These are phyloP conservation scores for Phytophthora chlamydospora DNA, from an alignment of 352 stramenopile genomes.

Conservation along the genomic window DNA sequence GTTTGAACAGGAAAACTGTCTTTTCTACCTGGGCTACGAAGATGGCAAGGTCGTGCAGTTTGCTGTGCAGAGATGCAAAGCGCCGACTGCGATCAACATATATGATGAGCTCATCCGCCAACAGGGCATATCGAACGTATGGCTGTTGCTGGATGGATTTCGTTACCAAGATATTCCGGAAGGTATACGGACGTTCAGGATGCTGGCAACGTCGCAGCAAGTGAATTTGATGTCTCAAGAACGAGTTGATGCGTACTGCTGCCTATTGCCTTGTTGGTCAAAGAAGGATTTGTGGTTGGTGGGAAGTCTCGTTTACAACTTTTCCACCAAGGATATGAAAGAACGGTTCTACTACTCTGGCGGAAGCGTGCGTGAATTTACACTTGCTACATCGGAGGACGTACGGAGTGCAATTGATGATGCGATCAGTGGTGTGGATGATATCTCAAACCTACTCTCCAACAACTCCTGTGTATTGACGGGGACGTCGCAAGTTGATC, in stretches of 20 bases:
- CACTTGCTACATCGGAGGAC: not conserved
- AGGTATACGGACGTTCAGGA: conserved; percentile 14
- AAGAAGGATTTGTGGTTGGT: conserved; percentile 11
- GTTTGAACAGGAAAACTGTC: conserved; percentile 6
- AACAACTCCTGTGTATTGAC: conserved; percentile 5
- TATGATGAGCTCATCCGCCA: not conserved
- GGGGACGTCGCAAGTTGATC: conserved; percentile 17
- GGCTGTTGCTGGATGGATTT: conserved; percentile 19
- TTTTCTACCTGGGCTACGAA: conserved; percentile 18
- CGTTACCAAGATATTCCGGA: conserved; percentile 4
- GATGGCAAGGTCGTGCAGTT: conserved; percentile 17
- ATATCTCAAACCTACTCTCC: conserved; percentile 8
- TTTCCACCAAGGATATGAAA: conserved; percentile 8
- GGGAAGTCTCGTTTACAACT: not conserved
- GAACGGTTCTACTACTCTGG: conserved; percentile 20
- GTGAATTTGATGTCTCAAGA: conserved; percentile 21
- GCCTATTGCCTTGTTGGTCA: conserved; percentile 19
- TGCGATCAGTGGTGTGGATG: conserved; percentile 4
- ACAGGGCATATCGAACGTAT: conserved; percentile 6
- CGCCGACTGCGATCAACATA: not conserved
- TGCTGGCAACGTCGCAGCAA: conserved; percentile 34
- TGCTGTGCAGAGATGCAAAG: not conserved
- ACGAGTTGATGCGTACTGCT: conserved; percentile 12
- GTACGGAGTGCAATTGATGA: conserved; percentile 2
- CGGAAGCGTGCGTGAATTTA: conserved; percentile 23